phyloP scores from a whole-genome alignment of 108 stramenopile species.

The Skeletonema grethae region DNA sequence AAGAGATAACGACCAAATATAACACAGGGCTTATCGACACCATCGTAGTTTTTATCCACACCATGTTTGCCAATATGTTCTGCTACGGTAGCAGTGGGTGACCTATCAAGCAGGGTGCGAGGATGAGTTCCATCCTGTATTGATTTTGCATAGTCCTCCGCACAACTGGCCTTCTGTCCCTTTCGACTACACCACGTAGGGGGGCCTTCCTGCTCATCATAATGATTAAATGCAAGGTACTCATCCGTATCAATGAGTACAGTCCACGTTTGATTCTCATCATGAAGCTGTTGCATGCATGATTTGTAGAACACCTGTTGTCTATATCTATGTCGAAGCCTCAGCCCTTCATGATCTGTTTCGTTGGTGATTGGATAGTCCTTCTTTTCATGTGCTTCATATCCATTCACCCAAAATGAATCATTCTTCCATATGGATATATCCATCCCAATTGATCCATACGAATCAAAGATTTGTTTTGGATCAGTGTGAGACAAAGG shows the following conservation, averaged over 20 bases:
- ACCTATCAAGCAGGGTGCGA: conserved; percentile 8
- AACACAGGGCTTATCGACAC: conserved; percentile 9
- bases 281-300: conserved; percentile 37
- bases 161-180: neutral
- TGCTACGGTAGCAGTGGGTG: conserved; percentile 4
- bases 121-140: conserved; percentile 8
- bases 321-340: conserved; percentile 12
- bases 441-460: conserved; percentile 14
- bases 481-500: conserved; percentile 31
- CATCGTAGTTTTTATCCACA: too few relatives aligned
- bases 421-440: conserved; percentile 23
- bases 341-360: neutral
- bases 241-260: conserved; percentile 66
- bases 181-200: conserved; percentile 4
- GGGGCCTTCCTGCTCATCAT: conserved; percentile 13
- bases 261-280: conserved; percentile 41
- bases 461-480: conserved; percentile 2
- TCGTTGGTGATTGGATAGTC: conserved; percentile 2
- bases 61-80: conserved; percentile 1
- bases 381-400: conserved; percentile 2
- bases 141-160: conserved; percentile 9
- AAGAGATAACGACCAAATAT: conserved; percentile 11
- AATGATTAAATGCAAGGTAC: conserved; percentile 51
- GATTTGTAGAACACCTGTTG: conserved; percentile 35
- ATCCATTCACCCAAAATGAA: conserved; percentile 18